phyloP scores from a whole-genome alignment of 306 rosid genomes.

The Morella rubra region DNA sequence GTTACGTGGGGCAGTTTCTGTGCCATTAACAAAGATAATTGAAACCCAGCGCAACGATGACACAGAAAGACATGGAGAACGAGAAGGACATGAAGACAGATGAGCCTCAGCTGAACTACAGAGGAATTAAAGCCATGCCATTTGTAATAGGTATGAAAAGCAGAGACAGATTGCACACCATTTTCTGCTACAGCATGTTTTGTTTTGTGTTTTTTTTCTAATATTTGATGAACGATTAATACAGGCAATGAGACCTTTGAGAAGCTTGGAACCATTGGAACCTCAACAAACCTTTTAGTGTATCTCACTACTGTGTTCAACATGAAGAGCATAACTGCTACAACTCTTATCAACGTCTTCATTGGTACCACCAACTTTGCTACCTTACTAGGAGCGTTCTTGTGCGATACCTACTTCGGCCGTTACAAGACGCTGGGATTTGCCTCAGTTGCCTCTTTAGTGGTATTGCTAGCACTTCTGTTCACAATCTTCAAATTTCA shows the following conservation, averaged over 20 bases:
- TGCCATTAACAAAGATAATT: background rate
- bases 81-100: background rate
- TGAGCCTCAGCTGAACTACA: background rate
- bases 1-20: background rate
- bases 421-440: background rate
- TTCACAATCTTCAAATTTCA: background rate
- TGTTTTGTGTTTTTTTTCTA: background rate
- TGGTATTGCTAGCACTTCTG: background rate
- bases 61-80: background rate
- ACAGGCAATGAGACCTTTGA: constrained; percentile 7
- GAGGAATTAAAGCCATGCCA: background rate
- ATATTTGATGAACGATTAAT: background rate
- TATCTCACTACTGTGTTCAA: background rate
- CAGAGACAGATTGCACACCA: background rate
- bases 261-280: background rate
- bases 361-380: background rate
- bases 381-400: background rate
- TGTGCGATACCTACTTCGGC: background rate
- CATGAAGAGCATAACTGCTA: background rate
- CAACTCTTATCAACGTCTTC: background rate
- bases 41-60: background rate
- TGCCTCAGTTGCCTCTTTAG: background rate
- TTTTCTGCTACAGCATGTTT: background rate
- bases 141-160: background rate
- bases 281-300: background rate